Percentiles rank a stretch among this genome's conserved stretches.
These are phyloP conservation scores for Domatiomyces catenatus DNA, from an alignment of 2,329 filamentous ascomycete genomes.

Conservation along the genomic window DNA sequence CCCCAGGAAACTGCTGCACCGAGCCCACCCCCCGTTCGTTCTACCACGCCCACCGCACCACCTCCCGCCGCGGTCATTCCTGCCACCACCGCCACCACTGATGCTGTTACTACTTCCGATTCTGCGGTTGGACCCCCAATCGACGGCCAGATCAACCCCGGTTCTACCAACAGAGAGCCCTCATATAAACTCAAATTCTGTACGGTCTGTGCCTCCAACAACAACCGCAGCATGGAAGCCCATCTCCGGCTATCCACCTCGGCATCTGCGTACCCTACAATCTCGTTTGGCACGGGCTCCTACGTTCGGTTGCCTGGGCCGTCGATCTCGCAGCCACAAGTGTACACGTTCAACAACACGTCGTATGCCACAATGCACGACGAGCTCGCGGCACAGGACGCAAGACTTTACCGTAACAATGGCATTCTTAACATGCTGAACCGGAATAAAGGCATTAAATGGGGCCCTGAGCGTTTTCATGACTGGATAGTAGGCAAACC, in stretches of 20 bases:
- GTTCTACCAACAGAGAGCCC: constrained; percentile 30
- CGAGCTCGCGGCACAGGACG: constrained; percentile 74
- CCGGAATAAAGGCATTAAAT: constrained; percentile 81
- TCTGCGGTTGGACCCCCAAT: constrained; percentile 5
- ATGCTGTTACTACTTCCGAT: constrained; percentile 5
- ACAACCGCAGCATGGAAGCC: constrained; percentile 99
- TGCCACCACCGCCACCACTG: neutral
- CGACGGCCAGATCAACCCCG: constrained; percentile 2
- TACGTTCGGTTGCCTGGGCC: constrained; percentile 86
- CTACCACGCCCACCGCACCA: constrained; percentile 8
- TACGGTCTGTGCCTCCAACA: constrained; percentile 97
- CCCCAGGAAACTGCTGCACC: constrained; percentile 17
- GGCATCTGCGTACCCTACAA: constrained; percentile 76
- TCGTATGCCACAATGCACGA: constrained; percentile 92
- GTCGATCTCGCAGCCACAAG: constrained; percentile 81
- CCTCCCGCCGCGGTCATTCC: constrained; percentile 5
- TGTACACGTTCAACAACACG: constrained; percentile 95
- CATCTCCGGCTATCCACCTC: constrained; percentile 79
- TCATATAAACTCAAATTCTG: constrained; percentile 87
- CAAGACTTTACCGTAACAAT: constrained; percentile 75
- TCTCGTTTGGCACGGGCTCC: constrained; percentile 92
- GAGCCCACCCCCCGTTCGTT: neutral
- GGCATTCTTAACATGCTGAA: constrained; percentile 92
- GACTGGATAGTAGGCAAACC: constrained; percentile 87
- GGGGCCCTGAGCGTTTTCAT: constrained; percentile 92